phyloP scores from a whole-genome alignment of 176 grass and related monocot genomes.

The Sorghum bicolor region DNA sequence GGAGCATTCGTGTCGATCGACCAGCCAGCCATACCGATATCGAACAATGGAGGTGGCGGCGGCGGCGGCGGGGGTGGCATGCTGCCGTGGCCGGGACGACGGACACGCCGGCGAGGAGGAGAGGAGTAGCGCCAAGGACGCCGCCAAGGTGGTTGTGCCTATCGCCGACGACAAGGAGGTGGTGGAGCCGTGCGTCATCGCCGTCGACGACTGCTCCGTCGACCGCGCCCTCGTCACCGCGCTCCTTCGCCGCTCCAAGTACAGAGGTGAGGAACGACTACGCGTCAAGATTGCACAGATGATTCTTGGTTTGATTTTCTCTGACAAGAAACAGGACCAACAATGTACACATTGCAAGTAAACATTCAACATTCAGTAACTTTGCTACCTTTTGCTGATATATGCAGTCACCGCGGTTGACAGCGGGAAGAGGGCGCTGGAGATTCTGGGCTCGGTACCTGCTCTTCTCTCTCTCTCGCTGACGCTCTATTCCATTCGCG shows the following conservation, averaged over 20 bases:
- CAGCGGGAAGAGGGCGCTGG: slow-evolving; percentile 41
- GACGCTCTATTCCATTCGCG: not conserved
- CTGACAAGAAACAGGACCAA: not conserved
- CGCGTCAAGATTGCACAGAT: not conserved
- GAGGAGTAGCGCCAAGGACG: not conserved
- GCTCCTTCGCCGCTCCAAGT: slow-evolving; percentile 41
- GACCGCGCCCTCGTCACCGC: slow-evolving; percentile 41
- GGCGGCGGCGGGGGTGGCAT: no score
- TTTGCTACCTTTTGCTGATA: not conserved
- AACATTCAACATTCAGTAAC: not conserved
- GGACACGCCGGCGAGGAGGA: not conserved
- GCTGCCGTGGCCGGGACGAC: not conserved
- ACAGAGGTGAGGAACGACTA: slow-evolving; percentile 3
- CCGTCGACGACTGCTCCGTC: slow-evolving; percentile 43
- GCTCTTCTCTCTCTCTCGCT: no score
- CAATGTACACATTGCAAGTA: not conserved
- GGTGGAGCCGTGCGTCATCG: slow-evolving; percentile 27
- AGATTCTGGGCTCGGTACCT: slow-evolving; percentile 25
- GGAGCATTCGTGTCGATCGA: not conserved
- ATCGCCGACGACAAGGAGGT: not conserved
- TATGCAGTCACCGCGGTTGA: slow-evolving; percentile 43
- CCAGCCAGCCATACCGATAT: not conserved
- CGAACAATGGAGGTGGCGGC: not conserved
- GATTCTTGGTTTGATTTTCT: not conserved
- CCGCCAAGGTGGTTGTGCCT: not conserved